Percentiles rank a stretch among this genome's conserved stretches.
phyloP scores from a whole-genome alignment of 2,329 filamentous ascomycete genomes.

The Cytospora piceicola region DNA sequence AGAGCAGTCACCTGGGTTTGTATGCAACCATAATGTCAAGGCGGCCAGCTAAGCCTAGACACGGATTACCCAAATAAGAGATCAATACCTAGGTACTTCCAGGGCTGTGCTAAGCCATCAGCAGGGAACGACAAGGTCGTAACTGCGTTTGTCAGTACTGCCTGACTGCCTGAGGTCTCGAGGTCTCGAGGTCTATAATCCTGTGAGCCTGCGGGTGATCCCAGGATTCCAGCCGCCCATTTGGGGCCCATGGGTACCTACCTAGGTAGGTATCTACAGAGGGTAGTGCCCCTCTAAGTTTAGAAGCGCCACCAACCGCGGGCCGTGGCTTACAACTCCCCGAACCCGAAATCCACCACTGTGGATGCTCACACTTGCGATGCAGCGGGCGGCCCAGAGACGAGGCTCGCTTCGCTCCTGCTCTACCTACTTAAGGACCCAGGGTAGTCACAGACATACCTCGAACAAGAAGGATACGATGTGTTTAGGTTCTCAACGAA shows the following conservation, averaged over 20 bases:
- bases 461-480: neutral
- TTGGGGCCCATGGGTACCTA: neutral
- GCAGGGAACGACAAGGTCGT: neutral
- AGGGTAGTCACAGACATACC: too few relatives aligned
- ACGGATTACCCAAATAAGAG: neutral
- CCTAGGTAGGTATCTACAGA: neutral
- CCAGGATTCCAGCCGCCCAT: neutral
- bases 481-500: neutral
- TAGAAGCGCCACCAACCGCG: conserved; percentile 14
- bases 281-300: conserved; percentile 9
- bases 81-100: neutral
- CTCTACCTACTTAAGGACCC: too few relatives aligned
- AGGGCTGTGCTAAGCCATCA: neutral
- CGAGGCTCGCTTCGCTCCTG: too few relatives aligned
- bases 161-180: neutral
- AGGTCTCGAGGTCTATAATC: conserved; percentile 1
- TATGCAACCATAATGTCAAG: neutral
- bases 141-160: neutral
- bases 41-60: neutral
- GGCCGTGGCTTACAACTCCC: conserved; percentile 15
- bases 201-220: conserved; percentile 11
- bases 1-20: neutral
- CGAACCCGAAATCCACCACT: conserved; percentile 1
- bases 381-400: neutral
- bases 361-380: neutral